Evolutionary conservation across 108 stramenopile genomes (phyloP), one percentile per base, ranked within the genome.

Genomic region (Chaetoceros muelleri): DNA sequence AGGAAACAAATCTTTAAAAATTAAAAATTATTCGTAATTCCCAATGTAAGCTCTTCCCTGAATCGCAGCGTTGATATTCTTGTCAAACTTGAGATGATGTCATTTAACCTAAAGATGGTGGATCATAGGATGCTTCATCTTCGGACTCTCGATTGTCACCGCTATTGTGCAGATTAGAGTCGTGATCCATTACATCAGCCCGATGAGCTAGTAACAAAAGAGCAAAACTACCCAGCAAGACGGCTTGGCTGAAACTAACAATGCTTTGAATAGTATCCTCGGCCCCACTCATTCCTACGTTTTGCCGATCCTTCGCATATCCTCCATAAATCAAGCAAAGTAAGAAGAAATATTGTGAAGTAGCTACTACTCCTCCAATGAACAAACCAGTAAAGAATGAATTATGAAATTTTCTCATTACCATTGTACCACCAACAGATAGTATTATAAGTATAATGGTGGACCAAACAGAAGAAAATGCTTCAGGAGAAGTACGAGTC

Each of bases 341-440:
- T 67, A 91, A 72, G 48, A 91, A 80, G 57, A 83, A 91, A 69
- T 87, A 73, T 62, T 91, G 90, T 50, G 75, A 66, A 58, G 76
- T 82, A 29, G 84, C 81, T 1, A 85, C 83, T 20, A 91, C 79
- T 53, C 73, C 71, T 44, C 90, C 90, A 85, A 92, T 85, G 67
- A 92, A 92, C 55, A 87, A 87, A 30, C 90, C 90, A 18, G 87
- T 84, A 16, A 79, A 81, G 61, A 92, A 74, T 31, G 72, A 75
- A 59, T 77, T 92, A 60, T 92, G 85, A 60, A 85, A 92, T 67
- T 84, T 86, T 56, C 90, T 62, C 90, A 92, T 92, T 58, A 92
- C 85, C 66, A 92, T 85, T 10, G 90, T 92, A 44, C 90, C 90
- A 27, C 90, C 85, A 55, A 87, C 80, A 54, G 83, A 76, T 16